These are phyloP conservation scores for Eimeria sp. DNA, from an alignment of 169 alveolate genomes.

Conservation along the genomic window DNA sequence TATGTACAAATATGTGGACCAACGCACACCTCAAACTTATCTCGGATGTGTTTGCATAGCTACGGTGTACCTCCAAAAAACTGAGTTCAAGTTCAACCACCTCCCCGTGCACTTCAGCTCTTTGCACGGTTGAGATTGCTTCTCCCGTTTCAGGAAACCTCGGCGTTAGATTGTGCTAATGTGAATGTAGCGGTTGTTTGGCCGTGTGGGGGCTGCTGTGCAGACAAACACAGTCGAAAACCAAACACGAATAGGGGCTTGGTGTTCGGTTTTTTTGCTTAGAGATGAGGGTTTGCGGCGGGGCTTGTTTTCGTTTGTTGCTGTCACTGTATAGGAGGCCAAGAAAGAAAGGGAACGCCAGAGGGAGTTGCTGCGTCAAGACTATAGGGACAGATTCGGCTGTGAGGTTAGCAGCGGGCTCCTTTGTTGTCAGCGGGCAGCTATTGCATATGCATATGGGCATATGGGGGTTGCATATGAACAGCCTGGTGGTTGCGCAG, in stretches of 20 bases:
- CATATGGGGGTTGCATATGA: not conserved
- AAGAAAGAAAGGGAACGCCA: slow-evolving; percentile 87
- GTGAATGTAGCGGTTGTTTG: not conserved
- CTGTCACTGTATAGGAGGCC: slow-evolving; percentile 74
- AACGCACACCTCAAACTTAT: not conserved
- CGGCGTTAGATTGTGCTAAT: not conserved
- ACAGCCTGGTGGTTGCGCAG: not conserved
- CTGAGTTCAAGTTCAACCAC: not conserved
- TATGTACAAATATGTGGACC: not conserved
- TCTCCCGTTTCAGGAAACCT: not conserved
- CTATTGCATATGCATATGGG: too few relatives aligned
- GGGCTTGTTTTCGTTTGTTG: not conserved
- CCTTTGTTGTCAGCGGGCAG: not conserved
- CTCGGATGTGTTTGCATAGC: not conserved
- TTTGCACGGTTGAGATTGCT: not conserved
- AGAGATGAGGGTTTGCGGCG: not conserved
- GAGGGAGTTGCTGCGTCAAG: slow-evolving; percentile 84
- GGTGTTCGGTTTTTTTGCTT: not conserved
- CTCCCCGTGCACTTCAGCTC: not conserved
- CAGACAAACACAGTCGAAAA: not conserved
- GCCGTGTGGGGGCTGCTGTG: not conserved
- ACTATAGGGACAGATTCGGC: slow-evolving; percentile 88
- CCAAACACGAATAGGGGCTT: not conserved
- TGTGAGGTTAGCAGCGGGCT: slow-evolving; percentile 74
- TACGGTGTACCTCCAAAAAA: not conserved